A percentile compares a stretch with the other conserved stretches of the same genome.
phyloP scores from a whole-genome alignment of 2,329 filamentous ascomycete species.

The Penicillium sp. region DNA sequence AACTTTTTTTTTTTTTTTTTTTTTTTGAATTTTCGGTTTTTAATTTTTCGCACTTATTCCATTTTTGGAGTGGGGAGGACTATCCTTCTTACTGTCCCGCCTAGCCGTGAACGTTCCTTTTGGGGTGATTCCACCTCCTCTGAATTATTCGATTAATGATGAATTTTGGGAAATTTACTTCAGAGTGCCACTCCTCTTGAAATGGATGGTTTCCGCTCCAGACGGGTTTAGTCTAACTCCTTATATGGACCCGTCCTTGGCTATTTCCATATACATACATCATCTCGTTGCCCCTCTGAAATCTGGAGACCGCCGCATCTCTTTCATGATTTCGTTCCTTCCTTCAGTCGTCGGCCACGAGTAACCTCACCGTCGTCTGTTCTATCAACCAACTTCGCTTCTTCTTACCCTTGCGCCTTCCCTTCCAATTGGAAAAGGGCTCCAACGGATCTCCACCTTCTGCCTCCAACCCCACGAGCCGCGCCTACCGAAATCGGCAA shows the following conservation, averaged over 20 bases:
- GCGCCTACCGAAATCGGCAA: neutral
- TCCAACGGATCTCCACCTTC: neutral
- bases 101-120: constrained; percentile 19
- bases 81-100: constrained; percentile 4
- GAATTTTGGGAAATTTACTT: constrained; percentile 8
- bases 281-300: constrained; percentile 24
- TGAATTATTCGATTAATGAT: constrained; percentile 5
- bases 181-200: constrained; percentile 15
- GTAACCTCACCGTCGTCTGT: neutral
- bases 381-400: neutral
- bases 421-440: constrained; percentile 4
- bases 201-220: constrained; percentile 14
- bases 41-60: constrained; percentile 28
- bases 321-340: constrained; percentile 16
- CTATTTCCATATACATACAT: constrained; percentile 30
- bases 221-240: constrained; percentile 20
- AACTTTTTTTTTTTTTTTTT: constrained; percentile 24
- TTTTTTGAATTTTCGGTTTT: constrained; percentile 32
- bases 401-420: neutral
- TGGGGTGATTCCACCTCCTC: constrained; percentile 8
- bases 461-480: neutral
- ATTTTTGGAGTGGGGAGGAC: constrained; percentile 28
- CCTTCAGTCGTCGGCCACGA: constrained; percentile 1
- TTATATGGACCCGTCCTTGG: constrained; percentile 26
- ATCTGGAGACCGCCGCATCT: constrained; percentile 4